Evolutionary conservation across 108 stramenopile species (phyloP).

Genomic region (Chaetoceros muelleri): DNA sequence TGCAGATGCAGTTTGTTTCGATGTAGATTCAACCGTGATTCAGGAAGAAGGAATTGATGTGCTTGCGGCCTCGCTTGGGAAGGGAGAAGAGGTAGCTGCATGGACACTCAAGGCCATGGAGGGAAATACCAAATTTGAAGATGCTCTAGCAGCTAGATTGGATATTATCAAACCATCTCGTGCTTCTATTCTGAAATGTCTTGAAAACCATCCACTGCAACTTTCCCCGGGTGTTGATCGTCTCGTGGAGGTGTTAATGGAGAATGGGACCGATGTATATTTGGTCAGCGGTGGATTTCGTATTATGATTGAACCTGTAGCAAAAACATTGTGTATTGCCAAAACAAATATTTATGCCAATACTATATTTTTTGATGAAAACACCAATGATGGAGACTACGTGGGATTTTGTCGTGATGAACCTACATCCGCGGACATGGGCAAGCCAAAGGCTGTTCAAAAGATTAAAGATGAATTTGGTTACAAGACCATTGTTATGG

Average conservation of each 20-base stretch:
- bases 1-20: constrained; percentile 96
- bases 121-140: constrained; percentile 91
- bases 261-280: constrained; percentile 76
- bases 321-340: constrained; percentile 59
- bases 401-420: constrained; percentile 83
- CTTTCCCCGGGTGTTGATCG: constrained; percentile 71
- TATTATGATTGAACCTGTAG: constrained; percentile 97
- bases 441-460: constrained; percentile 85
- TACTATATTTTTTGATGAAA: constrained; percentile 72
- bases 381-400: constrained; percentile 46
- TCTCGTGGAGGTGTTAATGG: constrained; percentile 61
- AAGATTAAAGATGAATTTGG: constrained; percentile 41
- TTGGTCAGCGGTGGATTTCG: constrained; percentile 96
- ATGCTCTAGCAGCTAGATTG: constrained; percentile 84
- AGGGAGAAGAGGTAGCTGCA: constrained; percentile 83
- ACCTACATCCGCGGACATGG: constrained; percentile 87
- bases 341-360: constrained; percentile 83
- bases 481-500: constrained; percentile 84
- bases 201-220: constrained; percentile 62
- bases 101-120: constrained; percentile 95
- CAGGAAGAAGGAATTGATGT: constrained; percentile 97
- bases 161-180: constrained; percentile 79
- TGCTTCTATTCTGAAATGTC: constrained; percentile 45
- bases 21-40: constrained; percentile 96
- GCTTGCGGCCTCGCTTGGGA: constrained; percentile 89